Evolutionary conservation across 1,284 basidiomycete species (phyloP).

Genomic region (Moesziomyces sp.): DNA sequence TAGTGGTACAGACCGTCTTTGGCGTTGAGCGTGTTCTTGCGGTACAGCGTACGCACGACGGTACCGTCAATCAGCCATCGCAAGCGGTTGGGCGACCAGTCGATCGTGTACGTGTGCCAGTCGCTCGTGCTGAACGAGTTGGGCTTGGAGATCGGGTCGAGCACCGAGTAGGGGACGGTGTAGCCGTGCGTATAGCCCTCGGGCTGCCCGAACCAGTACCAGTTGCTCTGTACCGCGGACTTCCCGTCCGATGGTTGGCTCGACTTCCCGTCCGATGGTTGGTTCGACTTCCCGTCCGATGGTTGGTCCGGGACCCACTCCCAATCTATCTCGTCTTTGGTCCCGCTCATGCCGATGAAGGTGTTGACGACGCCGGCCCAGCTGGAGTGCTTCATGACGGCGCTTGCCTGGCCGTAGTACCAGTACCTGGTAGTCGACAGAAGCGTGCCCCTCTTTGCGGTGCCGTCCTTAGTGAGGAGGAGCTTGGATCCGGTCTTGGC

Average conservation of each 20-base stretch:
- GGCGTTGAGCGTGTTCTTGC: slow-evolving; percentile 28
- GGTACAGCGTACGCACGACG: slow-evolving; percentile 44
- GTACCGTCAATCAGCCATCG: slow-evolving; percentile 51
- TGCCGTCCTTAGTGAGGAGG: slow-evolving; percentile 33
- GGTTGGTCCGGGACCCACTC: slow-evolving; percentile 6
- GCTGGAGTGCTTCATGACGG: slow-evolving; percentile 43
- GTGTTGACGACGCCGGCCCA: slow-evolving; percentile 51
- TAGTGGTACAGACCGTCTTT: slow-evolving; percentile 42
- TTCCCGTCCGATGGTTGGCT: no score
- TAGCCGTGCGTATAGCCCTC: slow-evolving; percentile 47
- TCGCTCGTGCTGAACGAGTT: slow-evolving; percentile 13
- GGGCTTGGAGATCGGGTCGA: slow-evolving; percentile 16
- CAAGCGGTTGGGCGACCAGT: slow-evolving; percentile 51
- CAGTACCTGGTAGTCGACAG: slow-evolving; percentile 47
- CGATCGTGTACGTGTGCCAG: slow-evolving; percentile 51
- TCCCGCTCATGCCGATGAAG: slow-evolving; percentile 44
- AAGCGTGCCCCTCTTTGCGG: slow-evolving; percentile 27
- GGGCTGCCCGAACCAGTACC: slow-evolving; percentile 30
- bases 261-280: no score
- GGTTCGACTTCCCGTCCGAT: no score
- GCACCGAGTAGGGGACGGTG: slow-evolving; percentile 5
- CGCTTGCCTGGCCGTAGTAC: slow-evolving; percentile 49
- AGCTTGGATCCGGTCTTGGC: slow-evolving; percentile 35
- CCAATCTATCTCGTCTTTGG: slow-evolving; percentile 51
- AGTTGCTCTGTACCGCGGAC: slow-evolving; percentile 25